Evolutionary conservation across 2,329 filamentous ascomycete species (phyloP).

Genomic region (Cercospora berteroae): DNA sequence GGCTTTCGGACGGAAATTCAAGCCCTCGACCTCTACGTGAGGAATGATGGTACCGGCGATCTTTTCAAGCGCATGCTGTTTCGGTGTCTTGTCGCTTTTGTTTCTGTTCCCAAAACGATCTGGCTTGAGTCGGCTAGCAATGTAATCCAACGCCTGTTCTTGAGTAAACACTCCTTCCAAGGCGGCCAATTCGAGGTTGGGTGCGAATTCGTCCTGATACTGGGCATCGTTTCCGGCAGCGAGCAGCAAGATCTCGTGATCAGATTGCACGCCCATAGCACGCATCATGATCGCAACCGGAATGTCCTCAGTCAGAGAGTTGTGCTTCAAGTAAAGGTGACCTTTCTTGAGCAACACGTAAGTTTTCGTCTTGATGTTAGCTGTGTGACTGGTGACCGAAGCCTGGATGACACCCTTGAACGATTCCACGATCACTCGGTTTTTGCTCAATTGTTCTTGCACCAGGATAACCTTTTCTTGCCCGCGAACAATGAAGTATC

Average conservation of each 20-base stretch:
- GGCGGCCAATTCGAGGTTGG: slow-evolving; percentile 91
- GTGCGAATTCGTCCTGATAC: slow-evolving; percentile 91
- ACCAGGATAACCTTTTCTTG: slow-evolving; percentile 99
- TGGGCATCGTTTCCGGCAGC: slow-evolving; percentile 81
- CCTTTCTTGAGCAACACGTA: slow-evolving; percentile 95
- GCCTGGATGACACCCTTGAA: slow-evolving; percentile 94
- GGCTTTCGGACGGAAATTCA: slow-evolving; percentile 96
- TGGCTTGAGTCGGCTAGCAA: slow-evolving; percentile 84
- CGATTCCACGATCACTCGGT: slow-evolving; percentile 94
- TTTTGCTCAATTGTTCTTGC: slow-evolving; percentile 98
- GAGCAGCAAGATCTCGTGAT: slow-evolving; percentile 90
- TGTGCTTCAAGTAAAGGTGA: slow-evolving; percentile 83
- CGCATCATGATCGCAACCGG: slow-evolving; percentile 92
- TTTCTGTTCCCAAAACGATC: slow-evolving; percentile 60
- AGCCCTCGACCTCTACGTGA: slow-evolving; percentile 84
- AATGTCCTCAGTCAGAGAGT: slow-evolving; percentile 88
- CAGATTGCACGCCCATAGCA: slow-evolving; percentile 87
- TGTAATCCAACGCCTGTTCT: slow-evolving; percentile 90
- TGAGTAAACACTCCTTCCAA: slow-evolving; percentile 86
- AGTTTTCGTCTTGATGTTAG: slow-evolving; percentile 96
- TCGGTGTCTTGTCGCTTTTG: slow-evolving; percentile 66
- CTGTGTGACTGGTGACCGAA: slow-evolving; percentile 95
- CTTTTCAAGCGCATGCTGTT: slow-evolving; percentile 89
- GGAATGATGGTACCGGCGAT: slow-evolving; percentile 90
- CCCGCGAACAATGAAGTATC: slow-evolving; percentile 96